phyloP scores from a whole-genome alignment of 805 yeast genomes.

The Cyberlindnera veronae region DNA sequence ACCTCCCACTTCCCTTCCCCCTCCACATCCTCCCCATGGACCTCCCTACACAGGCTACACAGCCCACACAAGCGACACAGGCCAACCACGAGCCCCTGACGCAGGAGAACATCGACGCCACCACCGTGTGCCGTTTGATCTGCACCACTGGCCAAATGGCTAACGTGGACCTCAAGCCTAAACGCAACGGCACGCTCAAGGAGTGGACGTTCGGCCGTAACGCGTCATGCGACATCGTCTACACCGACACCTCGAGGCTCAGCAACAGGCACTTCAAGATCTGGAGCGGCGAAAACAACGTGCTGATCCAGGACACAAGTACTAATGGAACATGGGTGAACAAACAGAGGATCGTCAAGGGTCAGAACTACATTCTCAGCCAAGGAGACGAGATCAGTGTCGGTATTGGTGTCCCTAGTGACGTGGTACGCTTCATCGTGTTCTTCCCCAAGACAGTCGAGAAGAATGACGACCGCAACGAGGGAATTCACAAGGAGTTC shows the following conservation, averaged over 20 bases:
- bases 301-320: constrained; percentile 57
- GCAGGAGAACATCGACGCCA: constrained; percentile 36
- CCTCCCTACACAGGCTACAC: constrained; percentile 38
- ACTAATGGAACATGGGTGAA: constrained; percentile 94
- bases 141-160: constrained; percentile 57
- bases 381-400: constrained; percentile 94
- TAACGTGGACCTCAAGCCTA: constrained; percentile 42
- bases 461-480: constrained; percentile 15
- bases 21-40: constrained; percentile 23
- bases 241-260: constrained; percentile 59
- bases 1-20: neutral
- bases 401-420: constrained; percentile 80
- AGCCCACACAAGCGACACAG: constrained; percentile 37
- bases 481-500: constrained; percentile 65
- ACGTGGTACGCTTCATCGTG: constrained; percentile 49
- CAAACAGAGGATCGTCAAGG: constrained; percentile 66
- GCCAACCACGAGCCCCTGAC: constrained; percentile 29
- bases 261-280: constrained; percentile 74
- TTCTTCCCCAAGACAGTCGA: constrained; percentile 30
- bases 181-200: constrained; percentile 30
- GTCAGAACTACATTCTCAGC: constrained; percentile 72
- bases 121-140: constrained; percentile 51
- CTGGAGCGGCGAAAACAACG: constrained; percentile 58
- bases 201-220: constrained; percentile 79
- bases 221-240: constrained; percentile 55